These are phyloP conservation scores for Leccinum uliginosum DNA, from an alignment of 768 basidiomycete species.

Conservation along the genomic window DNA sequence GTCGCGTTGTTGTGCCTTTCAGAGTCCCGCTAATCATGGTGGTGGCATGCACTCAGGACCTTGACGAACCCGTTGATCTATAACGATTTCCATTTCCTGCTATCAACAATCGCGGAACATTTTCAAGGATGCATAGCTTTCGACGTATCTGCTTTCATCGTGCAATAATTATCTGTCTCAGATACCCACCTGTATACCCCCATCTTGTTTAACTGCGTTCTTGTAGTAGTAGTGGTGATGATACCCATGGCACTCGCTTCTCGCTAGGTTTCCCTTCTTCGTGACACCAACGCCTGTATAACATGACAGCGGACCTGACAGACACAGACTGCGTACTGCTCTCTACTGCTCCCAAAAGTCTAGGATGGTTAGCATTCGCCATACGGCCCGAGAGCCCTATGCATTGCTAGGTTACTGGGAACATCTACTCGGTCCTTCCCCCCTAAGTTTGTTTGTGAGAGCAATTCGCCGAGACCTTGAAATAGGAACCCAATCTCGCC, in stretches of 20 bases:
- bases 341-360: too few relatives aligned
- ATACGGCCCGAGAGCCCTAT: not conserved
- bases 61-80: constrained; percentile 21
- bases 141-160: not conserved
- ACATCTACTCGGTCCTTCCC: not conserved
- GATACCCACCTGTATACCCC: not conserved
- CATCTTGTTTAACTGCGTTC: not conserved
- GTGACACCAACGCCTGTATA: not conserved
- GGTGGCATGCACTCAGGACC: constrained; percentile 11
- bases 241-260: not conserved
- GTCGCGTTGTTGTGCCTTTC: not conserved
- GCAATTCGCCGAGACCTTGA: not conserved
- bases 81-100: not conserved
- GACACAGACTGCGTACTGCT: too few relatives aligned
- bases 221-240: too few relatives aligned
- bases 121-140: not conserved
- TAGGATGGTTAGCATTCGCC: not conserved
- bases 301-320: too few relatives aligned
- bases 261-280: not conserved
- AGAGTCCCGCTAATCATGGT: not conserved
- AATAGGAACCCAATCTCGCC: not conserved
- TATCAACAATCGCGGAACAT: not conserved
- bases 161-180: not conserved
- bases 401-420: not conserved
- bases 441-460: not conserved